A percentile compares a stretch with the other conserved stretches of the same genome.
phyloP scores from a whole-genome alignment of 176 grass and related monocot species.

The Oryza coarctata region DNA sequence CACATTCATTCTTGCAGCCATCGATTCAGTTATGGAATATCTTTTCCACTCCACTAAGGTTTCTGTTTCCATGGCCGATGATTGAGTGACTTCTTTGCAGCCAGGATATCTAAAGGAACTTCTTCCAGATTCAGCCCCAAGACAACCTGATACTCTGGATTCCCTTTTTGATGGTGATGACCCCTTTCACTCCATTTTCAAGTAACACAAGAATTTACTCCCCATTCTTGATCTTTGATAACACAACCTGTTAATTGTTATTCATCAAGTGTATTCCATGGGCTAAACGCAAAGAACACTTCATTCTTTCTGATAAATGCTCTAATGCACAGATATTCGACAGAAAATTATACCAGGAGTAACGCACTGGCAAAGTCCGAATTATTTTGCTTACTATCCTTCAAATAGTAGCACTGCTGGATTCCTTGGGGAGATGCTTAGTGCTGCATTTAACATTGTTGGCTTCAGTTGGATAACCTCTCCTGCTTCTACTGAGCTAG shows the following conservation, averaged over 20 bases:
- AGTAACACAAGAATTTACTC: background rate
- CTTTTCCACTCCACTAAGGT: background rate
- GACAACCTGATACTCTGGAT: constrained; percentile 52
- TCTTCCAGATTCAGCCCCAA: constrained; percentile 64
- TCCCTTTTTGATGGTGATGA: constrained; percentile 61
- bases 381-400: constrained; percentile 64
- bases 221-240: background rate
- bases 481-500: constrained; percentile 75
- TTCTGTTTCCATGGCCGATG: constrained; percentile 10
- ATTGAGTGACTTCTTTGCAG: constrained; percentile 35
- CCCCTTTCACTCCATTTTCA: background rate
- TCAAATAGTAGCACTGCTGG: constrained; percentile 74
- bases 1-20: background rate
- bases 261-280: background rate
- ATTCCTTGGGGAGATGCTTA: constrained; percentile 81
- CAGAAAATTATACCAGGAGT: constrained; percentile 66
- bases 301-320: background rate
- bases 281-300: background rate
- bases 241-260: background rate
- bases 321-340: constrained; percentile 40
- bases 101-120: constrained; percentile 75
- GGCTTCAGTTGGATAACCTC: constrained; percentile 87
- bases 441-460: constrained; percentile 64
- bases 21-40: background rate
- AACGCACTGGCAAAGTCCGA: constrained; percentile 85